phyloP scores from a whole-genome alignment of 148 eudicot species.

The Chenopodium berlandieri region DNA sequence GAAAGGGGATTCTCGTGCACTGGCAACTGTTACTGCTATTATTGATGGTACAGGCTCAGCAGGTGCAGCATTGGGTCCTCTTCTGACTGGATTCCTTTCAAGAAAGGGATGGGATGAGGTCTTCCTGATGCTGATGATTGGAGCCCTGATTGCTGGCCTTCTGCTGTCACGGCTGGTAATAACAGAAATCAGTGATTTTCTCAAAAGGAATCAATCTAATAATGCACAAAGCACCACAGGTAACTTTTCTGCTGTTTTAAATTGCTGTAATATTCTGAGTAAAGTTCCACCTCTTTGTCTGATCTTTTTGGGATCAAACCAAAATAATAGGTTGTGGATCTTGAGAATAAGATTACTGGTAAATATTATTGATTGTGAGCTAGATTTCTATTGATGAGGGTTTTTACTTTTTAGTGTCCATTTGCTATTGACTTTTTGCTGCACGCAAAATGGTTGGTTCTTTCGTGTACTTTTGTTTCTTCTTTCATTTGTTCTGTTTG shows the following conservation, averaged over 20 bases:
- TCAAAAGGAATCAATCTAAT: conserved; percentile 23
- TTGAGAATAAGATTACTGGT: neutral
- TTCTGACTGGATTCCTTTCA: conserved; percentile 86
- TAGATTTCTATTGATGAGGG: conserved; percentile 4
- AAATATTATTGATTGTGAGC: neutral
- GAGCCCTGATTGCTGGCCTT: conserved; percentile 84
- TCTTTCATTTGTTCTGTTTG: neutral
- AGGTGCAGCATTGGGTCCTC: conserved; percentile 94
- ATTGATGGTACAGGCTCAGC: conserved; percentile 96
- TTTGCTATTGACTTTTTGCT: neutral
- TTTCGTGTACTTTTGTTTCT: neutral
- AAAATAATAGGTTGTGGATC: neutral
- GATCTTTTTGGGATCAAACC: neutral
- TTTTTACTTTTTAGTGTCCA: neutral
- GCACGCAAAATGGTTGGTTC: neutral
- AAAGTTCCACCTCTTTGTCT: neutral
- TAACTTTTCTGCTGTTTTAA: conserved; percentile 22
- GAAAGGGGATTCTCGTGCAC: conserved; percentile 82
- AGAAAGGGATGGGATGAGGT: conserved; percentile 83
- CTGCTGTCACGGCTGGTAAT: conserved; percentile 65
- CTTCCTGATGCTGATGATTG: conserved; percentile 65
- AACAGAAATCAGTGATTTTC: conserved; percentile 54
- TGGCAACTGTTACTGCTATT: conserved; percentile 98
- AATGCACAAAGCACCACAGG: conserved; percentile 38
- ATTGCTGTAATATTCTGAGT: conserved; percentile 1